Percentiles rank a stretch among this genome's conserved stretches.
phyloP scores from a whole-genome alignment of 371 early-diverging fungal genomes.

The Zopfochytrium polystomum region DNA sequence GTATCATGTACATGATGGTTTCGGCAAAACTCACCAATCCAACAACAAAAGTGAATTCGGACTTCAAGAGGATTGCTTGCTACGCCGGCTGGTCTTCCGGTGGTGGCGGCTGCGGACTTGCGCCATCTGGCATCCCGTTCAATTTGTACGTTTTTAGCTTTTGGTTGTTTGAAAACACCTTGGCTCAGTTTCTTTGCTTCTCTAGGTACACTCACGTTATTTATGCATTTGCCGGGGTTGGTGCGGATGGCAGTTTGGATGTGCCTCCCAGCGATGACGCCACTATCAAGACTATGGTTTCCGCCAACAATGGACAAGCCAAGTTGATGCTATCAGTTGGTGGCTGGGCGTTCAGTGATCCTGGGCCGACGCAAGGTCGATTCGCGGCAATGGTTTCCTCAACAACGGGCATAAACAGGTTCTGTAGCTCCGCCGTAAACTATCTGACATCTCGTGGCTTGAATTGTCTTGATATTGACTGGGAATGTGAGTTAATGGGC shows the following conservation, averaged over 20 bases:
- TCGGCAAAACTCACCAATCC: neutral
- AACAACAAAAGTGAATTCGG: neutral
- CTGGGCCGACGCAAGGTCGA: neutral
- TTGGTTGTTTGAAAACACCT: neutral
- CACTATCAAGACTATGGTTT: neutral
- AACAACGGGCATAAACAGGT: neutral
- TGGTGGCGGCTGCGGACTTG: too few species aligned
- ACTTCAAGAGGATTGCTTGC: too few species aligned
- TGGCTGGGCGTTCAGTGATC: slow-evolving; percentile 7
- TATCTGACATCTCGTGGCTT: neutral
- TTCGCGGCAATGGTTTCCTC: neutral
- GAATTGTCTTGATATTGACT: slow-evolving; percentile 10
- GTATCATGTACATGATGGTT: neutral
- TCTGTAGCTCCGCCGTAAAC: neutral
- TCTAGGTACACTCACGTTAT: neutral
- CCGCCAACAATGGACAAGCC: neutral
- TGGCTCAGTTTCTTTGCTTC: neutral
- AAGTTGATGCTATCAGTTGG: slow-evolving; percentile 6
- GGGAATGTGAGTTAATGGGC: too few species aligned
- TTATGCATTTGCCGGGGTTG: slow-evolving; percentile 4
- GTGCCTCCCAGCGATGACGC: neutral
- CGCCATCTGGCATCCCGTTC: neutral
- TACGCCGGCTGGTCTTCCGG: too few species aligned
- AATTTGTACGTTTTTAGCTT: neutral
- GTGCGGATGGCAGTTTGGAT: neutral